These are phyloP conservation scores for Hordeum vulgare DNA, from an alignment of 176 grass and related monocot genomes.

Conservation along the genomic window DNA sequence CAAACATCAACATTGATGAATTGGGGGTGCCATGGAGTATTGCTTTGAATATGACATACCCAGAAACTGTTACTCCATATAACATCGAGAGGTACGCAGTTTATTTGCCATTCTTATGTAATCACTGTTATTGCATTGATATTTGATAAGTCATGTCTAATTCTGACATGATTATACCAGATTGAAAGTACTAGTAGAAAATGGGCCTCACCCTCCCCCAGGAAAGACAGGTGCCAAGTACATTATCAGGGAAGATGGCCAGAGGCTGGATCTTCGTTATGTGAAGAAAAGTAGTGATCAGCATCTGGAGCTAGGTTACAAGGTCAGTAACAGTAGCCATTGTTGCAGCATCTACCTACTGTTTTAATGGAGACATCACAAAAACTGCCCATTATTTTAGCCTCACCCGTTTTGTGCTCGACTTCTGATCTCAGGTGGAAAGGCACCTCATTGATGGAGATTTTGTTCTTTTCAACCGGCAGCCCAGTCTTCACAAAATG, in stretches of 20 bases:
- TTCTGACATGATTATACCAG: slow-evolving; percentile 26
- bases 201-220: slow-evolving; percentile 86
- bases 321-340: slow-evolving; percentile 21
- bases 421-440: slow-evolving; percentile 68
- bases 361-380: not conserved
- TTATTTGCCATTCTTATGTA: not conserved
- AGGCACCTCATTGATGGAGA: slow-evolving; percentile 89
- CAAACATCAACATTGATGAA: slow-evolving; percentile 95
- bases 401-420: slow-evolving; percentile 10
- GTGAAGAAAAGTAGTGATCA: slow-evolving; percentile 98
- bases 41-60: slow-evolving; percentile 92
- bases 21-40: slow-evolving; percentile 98
- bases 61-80: slow-evolving; percentile 96
- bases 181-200: slow-evolving; percentile 91
- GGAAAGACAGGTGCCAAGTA: slow-evolving; percentile 95
- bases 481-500: slow-evolving; percentile 99
- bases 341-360: not conserved
- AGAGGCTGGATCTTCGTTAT: slow-evolving; percentile 91
- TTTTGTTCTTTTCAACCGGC: slow-evolving; percentile 94
- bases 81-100: slow-evolving; percentile 80
- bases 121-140: not conserved
- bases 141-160: slow-evolving; percentile 1
- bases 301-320: slow-evolving; percentile 95
- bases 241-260: slow-evolving; percentile 94
- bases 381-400: too few species aligned